phyloP scores from a whole-genome alignment of 2,329 filamentous ascomycete genomes.

The Cercospora sp. region DNA sequence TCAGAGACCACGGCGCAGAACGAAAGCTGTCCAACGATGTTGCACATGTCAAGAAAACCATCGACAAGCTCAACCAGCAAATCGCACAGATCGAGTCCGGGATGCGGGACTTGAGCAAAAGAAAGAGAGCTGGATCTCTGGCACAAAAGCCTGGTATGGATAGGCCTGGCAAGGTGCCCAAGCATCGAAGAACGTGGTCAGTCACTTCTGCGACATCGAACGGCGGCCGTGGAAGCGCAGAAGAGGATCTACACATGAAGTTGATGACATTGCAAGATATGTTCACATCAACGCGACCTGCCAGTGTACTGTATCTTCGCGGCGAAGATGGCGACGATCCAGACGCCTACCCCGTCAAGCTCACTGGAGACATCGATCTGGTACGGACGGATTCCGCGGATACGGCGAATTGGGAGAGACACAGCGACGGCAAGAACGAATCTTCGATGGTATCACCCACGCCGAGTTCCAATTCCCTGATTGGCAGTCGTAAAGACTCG shows the following conservation, averaged over 20 bases:
- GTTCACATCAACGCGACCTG: slow-evolving; percentile 79
- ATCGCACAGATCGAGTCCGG: slow-evolving; percentile 72
- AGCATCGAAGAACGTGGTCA: slow-evolving; percentile 94
- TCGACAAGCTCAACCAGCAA: slow-evolving; percentile 94
- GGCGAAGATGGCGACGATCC: slow-evolving; percentile 79
- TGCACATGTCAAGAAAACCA: slow-evolving; percentile 91
- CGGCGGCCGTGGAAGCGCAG: slow-evolving; percentile 47
- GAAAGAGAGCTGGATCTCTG: slow-evolving; percentile 59
- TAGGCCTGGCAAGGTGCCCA: slow-evolving; percentile 76
- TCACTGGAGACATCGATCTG: slow-evolving; percentile 67
- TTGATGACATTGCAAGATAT: slow-evolving; percentile 79
- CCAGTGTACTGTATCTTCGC: slow-evolving; percentile 74
- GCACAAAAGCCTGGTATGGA: slow-evolving; percentile 52
- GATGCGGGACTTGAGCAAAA: slow-evolving; percentile 60
- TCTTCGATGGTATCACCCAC: slow-evolving; percentile 57
- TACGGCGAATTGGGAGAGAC: slow-evolving; percentile 52
- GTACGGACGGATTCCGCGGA: slow-evolving; percentile 52
- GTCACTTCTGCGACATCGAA: slow-evolving; percentile 69
- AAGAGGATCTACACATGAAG: slow-evolving; percentile 77
- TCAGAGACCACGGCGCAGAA: slow-evolving; percentile 93
- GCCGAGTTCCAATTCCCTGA: slow-evolving; percentile 50
- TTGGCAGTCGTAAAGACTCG: slow-evolving; percentile 44
- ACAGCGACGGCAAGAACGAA: slow-evolving; percentile 55
- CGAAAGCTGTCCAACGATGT: slow-evolving; percentile 93
- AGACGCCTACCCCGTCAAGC: slow-evolving; percentile 72